A percentile compares a stretch with the other conserved stretches of the same genome.
These are phyloP conservation scores for Gymnopilus dilepis DNA, from an alignment of 768 basidiomycete genomes.

Conservation along the genomic window DNA sequence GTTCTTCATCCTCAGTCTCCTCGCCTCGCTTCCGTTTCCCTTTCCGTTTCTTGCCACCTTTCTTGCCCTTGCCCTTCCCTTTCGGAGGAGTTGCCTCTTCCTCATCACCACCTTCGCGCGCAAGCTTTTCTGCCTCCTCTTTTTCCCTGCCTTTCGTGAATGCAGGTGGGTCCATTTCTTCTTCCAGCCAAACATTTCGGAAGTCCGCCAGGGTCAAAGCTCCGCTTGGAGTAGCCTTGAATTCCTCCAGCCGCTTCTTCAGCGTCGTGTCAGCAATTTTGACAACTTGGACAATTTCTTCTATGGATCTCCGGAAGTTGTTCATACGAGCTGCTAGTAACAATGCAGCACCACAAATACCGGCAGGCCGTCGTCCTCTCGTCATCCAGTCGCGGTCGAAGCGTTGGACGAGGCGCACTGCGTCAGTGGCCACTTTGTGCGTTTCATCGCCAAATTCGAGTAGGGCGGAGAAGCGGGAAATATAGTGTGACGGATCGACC, in stretches of 20 bases:
- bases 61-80: constrained; percentile 44
- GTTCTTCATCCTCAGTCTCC: constrained; percentile 32
- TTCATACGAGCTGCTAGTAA: constrained; percentile 98
- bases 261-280: constrained; percentile 98
- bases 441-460: constrained; percentile 97
- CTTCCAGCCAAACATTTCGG: constrained; percentile 87
- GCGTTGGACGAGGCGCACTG: constrained; percentile 88
- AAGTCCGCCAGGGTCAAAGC: constrained; percentile 88
- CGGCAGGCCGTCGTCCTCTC: constrained; percentile 91
- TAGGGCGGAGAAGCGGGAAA: constrained; percentile 91
- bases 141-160: constrained; percentile 78
- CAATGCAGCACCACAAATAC: constrained; percentile 96
- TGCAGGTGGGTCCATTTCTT: constrained; percentile 91
- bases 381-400: constrained; percentile 99
- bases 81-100: constrained; percentile 38
- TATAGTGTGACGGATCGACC: constrained; percentile 96
- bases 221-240: constrained; percentile 88
- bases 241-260: constrained; percentile 92
- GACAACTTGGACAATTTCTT: constrained; percentile 98
- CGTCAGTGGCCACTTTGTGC: constrained; percentile 89
- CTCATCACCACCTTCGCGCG: constrained; percentile 36
- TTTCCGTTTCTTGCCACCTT: constrained; percentile 44
- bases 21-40: constrained; percentile 36
- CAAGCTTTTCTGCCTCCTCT: constrained; percentile 61
- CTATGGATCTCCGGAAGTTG: constrained; percentile 90